Base-by-base conservation (phyloP, 2,329 filamentous ascomycete genomes). In the Penicillium brevicompactum region DNA sequence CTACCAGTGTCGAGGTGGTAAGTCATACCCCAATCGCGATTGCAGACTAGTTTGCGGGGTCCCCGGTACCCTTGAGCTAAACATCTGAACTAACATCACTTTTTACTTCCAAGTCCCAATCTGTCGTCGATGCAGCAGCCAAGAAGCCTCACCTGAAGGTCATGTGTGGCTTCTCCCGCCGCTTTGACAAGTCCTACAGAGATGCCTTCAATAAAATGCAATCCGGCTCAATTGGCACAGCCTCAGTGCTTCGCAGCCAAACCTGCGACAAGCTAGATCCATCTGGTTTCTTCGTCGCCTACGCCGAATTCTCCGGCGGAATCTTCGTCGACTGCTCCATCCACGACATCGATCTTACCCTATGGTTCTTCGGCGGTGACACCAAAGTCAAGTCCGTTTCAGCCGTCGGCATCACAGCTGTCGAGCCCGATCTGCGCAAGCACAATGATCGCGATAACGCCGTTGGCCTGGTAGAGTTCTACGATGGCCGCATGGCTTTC, bases 281-380 rank as follows among this genome's bases (percentile, higher is more conserved):
- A 0, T 79, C 78, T 0, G 86, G 86, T 44, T 89, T 88, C 78
- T 89, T 88, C 69, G 85, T 89, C 51, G 77, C 80, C 21, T 89
- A 89, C 71, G 84, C 87, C 11, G 77, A 85, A 62, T 86, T 83
- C 72, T 82, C 78, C 1, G 87, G 87, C 32, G 86, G 86, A 21
- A 87, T 89, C 67, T 89, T 89, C 63, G 87, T 89, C 54, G 87
- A 89, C 75, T 87, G 84, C 74, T 84, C 83, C 49, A 84, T 89
- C 65, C 87, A 89, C 75, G 87, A 89, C 63, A 89, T 89, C 62
- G 85, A 87, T 58, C 78, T 88, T 2, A 78, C 84, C 0, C 74
- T 87, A 2, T 87, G 84, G 84, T 87, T 83, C 75, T 85, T 87
- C 65, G 83, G 82, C 9, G 72, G 81, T 45, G 77, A 82, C 45